These are phyloP conservation scores for Trypanosoma rangeli DNA, from an alignment of 208 protist genomes.

Conservation along the genomic window DNA sequence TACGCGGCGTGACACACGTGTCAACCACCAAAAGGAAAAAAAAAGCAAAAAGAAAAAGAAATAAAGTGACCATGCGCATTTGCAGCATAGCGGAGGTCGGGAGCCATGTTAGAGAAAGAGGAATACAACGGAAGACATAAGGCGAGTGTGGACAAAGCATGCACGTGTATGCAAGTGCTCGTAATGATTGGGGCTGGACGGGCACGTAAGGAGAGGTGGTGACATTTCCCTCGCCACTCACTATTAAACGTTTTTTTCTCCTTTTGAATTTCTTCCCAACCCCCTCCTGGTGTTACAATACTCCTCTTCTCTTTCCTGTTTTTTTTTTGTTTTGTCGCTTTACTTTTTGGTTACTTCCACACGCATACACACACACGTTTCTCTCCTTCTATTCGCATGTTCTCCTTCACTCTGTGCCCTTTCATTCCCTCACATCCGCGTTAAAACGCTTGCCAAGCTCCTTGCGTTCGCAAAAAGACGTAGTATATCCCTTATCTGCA, in stretches of 20 bases:
- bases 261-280: not conserved
- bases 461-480: too few species aligned
- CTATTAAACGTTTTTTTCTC: slow-evolving; percentile 11
- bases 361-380: too few species aligned
- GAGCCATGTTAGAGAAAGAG: not conserved
- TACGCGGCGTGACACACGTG: not conserved
- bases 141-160: not conserved
- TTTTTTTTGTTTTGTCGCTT: not conserved
- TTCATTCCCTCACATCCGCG: not conserved
- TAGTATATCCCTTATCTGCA: too few species aligned
- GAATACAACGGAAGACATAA: not conserved
- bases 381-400: not conserved
- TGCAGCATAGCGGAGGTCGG: not conserved
- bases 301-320: slow-evolving; percentile 3
- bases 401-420: not conserved
- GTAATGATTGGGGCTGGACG: too few species aligned
- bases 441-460: too few species aligned
- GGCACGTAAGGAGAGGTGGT: not conserved
- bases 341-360: too few species aligned
- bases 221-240: not conserved
- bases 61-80: not conserved
- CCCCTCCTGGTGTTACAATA: slow-evolving; percentile 1
- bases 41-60: slow-evolving; percentile 22
- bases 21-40: slow-evolving; percentile 11
- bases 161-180: not conserved